Conservation (phyloP, 2,329 filamentous ascomycete species). For the Verticillium longisporum region DNA sequence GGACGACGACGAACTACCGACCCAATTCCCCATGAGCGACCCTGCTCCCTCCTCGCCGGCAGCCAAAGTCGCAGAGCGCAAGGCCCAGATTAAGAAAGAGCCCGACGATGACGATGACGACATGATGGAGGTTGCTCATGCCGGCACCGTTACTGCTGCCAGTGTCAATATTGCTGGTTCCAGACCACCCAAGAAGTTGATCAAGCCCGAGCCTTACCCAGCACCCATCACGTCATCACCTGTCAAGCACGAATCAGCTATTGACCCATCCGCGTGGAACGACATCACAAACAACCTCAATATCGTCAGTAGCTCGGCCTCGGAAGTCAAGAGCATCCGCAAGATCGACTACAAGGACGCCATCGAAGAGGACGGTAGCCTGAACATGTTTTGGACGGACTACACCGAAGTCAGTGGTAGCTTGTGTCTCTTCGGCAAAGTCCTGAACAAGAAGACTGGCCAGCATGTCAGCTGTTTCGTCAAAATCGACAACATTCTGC, state of each 20-base stretch:
- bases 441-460: slow-evolving; percentile 77
- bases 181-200: slow-evolving; percentile 67
- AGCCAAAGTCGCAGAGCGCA: slow-evolving; percentile 69
- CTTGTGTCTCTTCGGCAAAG: slow-evolving; percentile 92
- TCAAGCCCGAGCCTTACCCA: slow-evolving; percentile 60
- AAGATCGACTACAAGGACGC: slow-evolving; percentile 80
- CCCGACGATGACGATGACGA: slow-evolving; percentile 66
- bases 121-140: slow-evolving; percentile 80
- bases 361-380: slow-evolving; percentile 86
- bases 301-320: slow-evolving; percentile 66
- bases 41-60: slow-evolving; percentile 81
- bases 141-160: slow-evolving; percentile 58
- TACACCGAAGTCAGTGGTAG: slow-evolving; percentile 90
- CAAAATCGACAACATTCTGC: slow-evolving; percentile 88
- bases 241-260: slow-evolving; percentile 48
- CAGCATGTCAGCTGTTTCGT: slow-evolving; percentile 86
- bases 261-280: slow-evolving; percentile 85
- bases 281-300: slow-evolving; percentile 80
- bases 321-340: slow-evolving; percentile 59
- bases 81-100: slow-evolving; percentile 44
- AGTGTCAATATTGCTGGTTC: slow-evolving; percentile 83
- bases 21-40: slow-evolving; percentile 73
- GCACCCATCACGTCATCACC: slow-evolving; percentile 69
- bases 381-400: slow-evolving; percentile 95
- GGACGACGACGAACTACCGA: slow-evolving; percentile 51